phyloP scores from a whole-genome alignment of 148 eudicot species.

The Camellia sinensis region DNA sequence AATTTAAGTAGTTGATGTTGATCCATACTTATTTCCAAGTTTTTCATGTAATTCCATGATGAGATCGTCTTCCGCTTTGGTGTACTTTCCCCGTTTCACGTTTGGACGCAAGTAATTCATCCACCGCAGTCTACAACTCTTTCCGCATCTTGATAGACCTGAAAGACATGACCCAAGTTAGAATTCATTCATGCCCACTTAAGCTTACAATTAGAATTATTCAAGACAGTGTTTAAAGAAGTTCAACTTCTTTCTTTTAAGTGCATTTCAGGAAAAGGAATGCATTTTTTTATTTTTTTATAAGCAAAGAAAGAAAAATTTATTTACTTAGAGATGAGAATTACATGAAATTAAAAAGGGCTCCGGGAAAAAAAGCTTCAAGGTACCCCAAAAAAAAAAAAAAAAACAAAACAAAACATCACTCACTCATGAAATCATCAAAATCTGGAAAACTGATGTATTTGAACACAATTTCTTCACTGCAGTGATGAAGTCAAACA shows the following conservation, averaged over 20 bases:
- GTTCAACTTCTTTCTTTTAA: background rate
- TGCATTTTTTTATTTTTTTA: no score
- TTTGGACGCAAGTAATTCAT: slow-evolving; percentile 47
- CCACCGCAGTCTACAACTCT: slow-evolving; percentile 61
- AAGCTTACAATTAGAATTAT: no score
- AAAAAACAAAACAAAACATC: no score
- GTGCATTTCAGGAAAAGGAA: background rate
- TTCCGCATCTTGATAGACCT: slow-evolving; percentile 55
- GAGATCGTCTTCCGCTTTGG: slow-evolving; percentile 41
- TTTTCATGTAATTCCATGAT: slow-evolving; percentile 36
- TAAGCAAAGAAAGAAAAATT: no score
- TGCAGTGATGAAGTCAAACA: no score
- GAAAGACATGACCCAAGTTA: background rate
- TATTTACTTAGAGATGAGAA: no score
- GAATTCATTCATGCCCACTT: background rate
- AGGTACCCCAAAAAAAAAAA: no score
- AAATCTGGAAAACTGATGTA: no score
- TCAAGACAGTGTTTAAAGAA: background rate
- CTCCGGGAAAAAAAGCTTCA: no score
- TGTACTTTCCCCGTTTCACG: slow-evolving; percentile 43
- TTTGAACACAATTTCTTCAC: no score
- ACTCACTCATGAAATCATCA: no score
- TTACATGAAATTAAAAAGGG: no score
- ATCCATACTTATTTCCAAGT: slow-evolving; percentile 43
- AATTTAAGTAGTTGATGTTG: background rate